These are phyloP conservation scores for Penicillium odoratum DNA, from an alignment of 495 filamentous ascomycete genomes.

Conservation along the genomic window DNA sequence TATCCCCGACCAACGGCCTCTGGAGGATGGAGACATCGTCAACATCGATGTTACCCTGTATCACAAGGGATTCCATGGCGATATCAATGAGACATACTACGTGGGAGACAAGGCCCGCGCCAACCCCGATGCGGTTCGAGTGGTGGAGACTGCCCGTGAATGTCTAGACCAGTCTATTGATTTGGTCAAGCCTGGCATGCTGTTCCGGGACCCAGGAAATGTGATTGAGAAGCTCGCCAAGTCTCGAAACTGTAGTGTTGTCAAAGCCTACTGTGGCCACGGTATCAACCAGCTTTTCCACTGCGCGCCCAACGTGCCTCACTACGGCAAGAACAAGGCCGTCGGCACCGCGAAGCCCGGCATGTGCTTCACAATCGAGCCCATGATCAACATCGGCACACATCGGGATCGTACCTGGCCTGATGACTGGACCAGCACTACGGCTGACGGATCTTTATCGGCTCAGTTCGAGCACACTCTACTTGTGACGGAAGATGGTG, in stretches of 20 bases:
- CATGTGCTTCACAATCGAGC: constrained; percentile 94
- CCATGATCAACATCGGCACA: constrained; percentile 84
- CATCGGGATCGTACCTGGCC: constrained; percentile 85
- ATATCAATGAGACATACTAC: constrained; percentile 92
- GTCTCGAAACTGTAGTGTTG: constrained; percentile 71
- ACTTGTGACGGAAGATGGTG: constrained; percentile 88
- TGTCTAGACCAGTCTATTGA: constrained; percentile 82
- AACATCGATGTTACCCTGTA: constrained; percentile 89
- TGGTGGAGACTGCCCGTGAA: constrained; percentile 79
- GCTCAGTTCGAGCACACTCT: constrained; percentile 96
- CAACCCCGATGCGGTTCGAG: constrained; percentile 77
- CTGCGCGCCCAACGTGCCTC: constrained; percentile 78
- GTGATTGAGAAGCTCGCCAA: constrained; percentile 87
- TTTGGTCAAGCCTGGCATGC: constrained; percentile 81
- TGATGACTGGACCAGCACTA: constrained; percentile 87
- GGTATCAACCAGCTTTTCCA: constrained; percentile 87
- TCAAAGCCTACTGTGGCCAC: constrained; percentile 88
- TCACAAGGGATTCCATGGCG: constrained; percentile 84
- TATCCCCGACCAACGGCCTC: constrained; percentile 76
- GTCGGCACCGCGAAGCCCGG: constrained; percentile 82
- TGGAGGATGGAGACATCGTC: constrained; percentile 83
- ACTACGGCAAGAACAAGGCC: constrained; percentile 90
- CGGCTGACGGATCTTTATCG: constrained; percentile 75
- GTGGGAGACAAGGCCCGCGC: constrained; percentile 74
- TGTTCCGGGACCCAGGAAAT: constrained; percentile 81